Evolutionary conservation across 352 stramenopile species (phyloP), one percentile per base, ranked within the genome.

Genomic region (Globisporangium emineosum): DNA sequence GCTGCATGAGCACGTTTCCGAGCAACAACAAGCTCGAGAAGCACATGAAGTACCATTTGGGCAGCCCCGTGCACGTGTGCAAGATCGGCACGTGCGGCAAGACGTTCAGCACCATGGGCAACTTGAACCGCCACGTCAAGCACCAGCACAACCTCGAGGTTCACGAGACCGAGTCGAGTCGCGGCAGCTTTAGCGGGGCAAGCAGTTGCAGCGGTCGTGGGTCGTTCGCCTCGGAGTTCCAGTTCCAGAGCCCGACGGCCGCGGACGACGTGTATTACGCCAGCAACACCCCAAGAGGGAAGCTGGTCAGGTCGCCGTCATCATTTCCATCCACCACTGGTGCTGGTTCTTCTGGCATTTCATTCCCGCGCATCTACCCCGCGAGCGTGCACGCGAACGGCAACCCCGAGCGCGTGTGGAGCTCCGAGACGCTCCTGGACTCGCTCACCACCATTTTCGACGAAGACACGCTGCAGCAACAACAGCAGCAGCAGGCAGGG

Each of bases 41-140:
- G 29, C 79, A 89, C 64, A 69, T 86, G 72, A 76, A 77, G 61
- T 75, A 74, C 47, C 78, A 87, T 30, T 42, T 70, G 2, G 78
- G 78, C 19, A 67, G 64, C 50, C 68, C 68, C n/a, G 73, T 79
- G 17, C 72, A 85, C 30, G 71, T 78, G 12, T 87, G 78, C 61
- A 67, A 66, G 42, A 69, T 79, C 32, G 66, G 62, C 15, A 69
- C 73, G 21, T 87, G 76, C 47, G 78, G 76, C 61, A 87, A 87
- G 57, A 84, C 76, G 13, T 87, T 86, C 61, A 86, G 72, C 52
- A 84, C 78, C 2, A 79, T 71, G 43, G 78, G 77, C 43, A 89
- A 87, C 61, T 72, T 87, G 1, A 83, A 79, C 32, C 73, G 78
- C 25, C 78, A 87, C 64, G 35, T 78, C 27, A 82, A 79, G 50